Evolutionary conservation across 208 protist species (phyloP).

Genomic region (Zelonia costaricensis): DNA sequence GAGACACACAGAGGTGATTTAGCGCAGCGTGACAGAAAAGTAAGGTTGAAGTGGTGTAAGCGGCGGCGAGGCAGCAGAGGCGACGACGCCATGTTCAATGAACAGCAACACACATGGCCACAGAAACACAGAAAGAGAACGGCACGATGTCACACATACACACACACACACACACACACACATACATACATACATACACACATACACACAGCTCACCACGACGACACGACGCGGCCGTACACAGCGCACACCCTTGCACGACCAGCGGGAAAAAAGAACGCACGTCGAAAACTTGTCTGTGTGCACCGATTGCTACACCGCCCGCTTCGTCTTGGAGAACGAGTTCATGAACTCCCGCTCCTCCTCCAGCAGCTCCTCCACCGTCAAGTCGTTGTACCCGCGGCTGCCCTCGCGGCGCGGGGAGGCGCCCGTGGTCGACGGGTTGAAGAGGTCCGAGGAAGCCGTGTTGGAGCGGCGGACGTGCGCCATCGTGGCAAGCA

Average conservation of each 20-base stretch:
- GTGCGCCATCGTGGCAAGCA: slow-evolving; percentile 42
- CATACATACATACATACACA: background rate
- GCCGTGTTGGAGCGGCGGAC: slow-evolving; percentile 13
- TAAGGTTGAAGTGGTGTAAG: background rate
- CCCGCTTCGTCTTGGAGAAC: slow-evolving; percentile 34
- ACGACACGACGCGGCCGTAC: too few species aligned
- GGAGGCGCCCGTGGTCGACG: background rate
- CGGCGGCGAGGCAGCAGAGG: background rate
- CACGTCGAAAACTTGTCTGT: background rate
- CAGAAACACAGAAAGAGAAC: background rate
- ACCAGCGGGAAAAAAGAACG: slow-evolving; percentile 6
- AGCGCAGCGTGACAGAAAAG: background rate
- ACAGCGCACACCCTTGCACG: too few species aligned
- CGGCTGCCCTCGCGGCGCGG: slow-evolving; percentile 1
- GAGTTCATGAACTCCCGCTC: slow-evolving; percentile 51
- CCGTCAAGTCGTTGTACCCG: slow-evolving; percentile 29
- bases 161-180: background rate
- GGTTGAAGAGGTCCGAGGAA: background rate
- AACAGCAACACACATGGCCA: too few species aligned
- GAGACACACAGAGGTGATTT: too few species aligned
- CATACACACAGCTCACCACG: too few species aligned
- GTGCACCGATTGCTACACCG: background rate
- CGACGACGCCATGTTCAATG: too few species aligned
- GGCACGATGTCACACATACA: background rate
- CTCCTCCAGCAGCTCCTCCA: slow-evolving; percentile 47